Conservation (phyloP, 2,329 filamentous ascomycete species). For the Xylaria sp. region DNA sequence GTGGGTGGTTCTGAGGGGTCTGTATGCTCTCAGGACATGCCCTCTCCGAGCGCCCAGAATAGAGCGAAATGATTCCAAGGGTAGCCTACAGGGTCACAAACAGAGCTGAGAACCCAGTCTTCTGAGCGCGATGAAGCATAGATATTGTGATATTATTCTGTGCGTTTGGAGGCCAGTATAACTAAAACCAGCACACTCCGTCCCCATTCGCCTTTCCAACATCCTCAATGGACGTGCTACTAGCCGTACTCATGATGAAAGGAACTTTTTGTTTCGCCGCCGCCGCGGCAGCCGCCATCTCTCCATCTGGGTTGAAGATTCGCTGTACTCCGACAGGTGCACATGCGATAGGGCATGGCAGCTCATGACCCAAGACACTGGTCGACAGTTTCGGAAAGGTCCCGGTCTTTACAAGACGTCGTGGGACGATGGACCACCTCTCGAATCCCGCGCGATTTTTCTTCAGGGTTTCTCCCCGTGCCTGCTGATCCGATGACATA, state of each 20-base stretch:
- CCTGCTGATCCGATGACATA: slow-evolving; percentile 37
- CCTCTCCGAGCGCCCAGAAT: too few species aligned
- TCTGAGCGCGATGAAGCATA: slow-evolving; percentile 31
- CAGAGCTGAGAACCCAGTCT: slow-evolving; percentile 33
- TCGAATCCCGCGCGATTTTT: slow-evolving; percentile 37
- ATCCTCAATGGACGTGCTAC: slow-evolving; percentile 39
- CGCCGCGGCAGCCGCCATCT: slow-evolving; percentile 32
- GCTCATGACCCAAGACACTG: slow-evolving; percentile 24
- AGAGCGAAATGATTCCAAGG: too few species aligned
- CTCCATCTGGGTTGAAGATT: slow-evolving; percentile 38
- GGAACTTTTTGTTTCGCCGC: slow-evolving; percentile 31
- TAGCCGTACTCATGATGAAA: slow-evolving; percentile 38
- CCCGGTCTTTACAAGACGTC: slow-evolving; percentile 29
- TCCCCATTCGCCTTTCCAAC: slow-evolving; percentile 36
- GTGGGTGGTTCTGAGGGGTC: too few species aligned
- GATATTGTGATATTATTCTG: slow-evolving; percentile 36
- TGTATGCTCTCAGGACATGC: too few species aligned
- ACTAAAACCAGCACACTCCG: slow-evolving; percentile 35
- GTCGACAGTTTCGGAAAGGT: slow-evolving; percentile 28
- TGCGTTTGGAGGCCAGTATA: slow-evolving; percentile 38
- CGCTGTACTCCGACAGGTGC: slow-evolving; percentile 38
- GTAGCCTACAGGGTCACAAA: slow-evolving; percentile 37
- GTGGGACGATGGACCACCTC: slow-evolving; percentile 34
- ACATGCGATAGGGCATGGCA: slow-evolving; percentile 34
- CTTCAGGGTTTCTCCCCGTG: slow-evolving; percentile 33